Evolutionary conservation across 106 monocot species (phyloP), one percentile per base, ranked within the genome.

Genomic region (Platanthera zijinensis): DNA sequence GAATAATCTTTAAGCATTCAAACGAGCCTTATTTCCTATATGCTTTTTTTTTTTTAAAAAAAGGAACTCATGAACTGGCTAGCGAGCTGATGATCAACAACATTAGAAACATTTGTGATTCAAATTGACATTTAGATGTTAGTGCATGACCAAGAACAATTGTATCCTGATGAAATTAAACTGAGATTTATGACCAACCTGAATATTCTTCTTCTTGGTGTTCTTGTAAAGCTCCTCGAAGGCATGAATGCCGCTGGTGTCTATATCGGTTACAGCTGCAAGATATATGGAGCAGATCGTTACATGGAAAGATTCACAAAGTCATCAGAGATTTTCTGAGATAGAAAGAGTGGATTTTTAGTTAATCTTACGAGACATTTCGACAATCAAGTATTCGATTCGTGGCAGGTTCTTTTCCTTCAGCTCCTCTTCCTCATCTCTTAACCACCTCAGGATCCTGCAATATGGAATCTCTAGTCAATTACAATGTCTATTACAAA

Each of bases 361-460:
- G 3, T 39, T 25, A 3, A 75, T 12, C 85, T 92, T 79, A 88
- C 86, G 88, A 28, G 91, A 86, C 86, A 92, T 75, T 54, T 92
- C 88, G 3, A 88, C 78, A 15, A 92, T 79, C 82, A 92, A 76
- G 71, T 75, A 84, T 45, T 87, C 68, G n/a, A 84, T 85, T 75
- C 56, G 75, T 53, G 83, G 83, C 18, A 79, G 54, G 49, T 72
- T 54, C 14, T 59, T 61, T 7, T 15, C 57, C 50, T 87, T 77
- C 4, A 82, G 73, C 49, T 74, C 47, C 46, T 90, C 85, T 48
- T 87, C 87, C 75, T 90, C 85, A 22, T 90, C 87, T 75, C 61
- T 83, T 68, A 90, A 73, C 90, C 87, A 87, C 83, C 87, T 87
- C 14, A 90, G 77, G 46, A 85, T 87, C 82, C 87, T 87, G 75